Conservation (phyloP, 2,329 filamentous ascomycete species). For the Didymella pomorum region DNA sequence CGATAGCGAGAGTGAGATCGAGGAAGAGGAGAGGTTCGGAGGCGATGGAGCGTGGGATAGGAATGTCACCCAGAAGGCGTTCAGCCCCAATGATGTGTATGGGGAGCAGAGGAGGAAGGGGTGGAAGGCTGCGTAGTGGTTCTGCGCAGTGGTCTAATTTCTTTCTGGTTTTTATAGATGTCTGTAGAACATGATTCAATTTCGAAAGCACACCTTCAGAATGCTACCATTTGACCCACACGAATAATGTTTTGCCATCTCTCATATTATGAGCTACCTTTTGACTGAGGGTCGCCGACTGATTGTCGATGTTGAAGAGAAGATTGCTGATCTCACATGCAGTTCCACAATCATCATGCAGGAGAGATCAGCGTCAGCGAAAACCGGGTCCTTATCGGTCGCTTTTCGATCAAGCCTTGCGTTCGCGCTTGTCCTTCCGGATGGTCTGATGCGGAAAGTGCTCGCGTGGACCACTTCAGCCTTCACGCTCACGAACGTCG, state of each 20-base stretch:
- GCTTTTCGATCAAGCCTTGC: slow-evolving; percentile 2
- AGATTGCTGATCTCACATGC: not conserved
- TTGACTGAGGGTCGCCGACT: too few relatives aligned
- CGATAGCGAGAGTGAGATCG: not conserved
- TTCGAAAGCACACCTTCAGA: too few relatives aligned
- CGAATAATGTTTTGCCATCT: too few relatives aligned
- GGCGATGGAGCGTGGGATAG: slow-evolving; percentile 1
- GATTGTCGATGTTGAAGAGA: not conserved
- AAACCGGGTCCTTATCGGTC: slow-evolving; percentile 1
- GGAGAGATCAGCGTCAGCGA: not conserved
- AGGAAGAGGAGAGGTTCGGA: not conserved
- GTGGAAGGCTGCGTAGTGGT: slow-evolving; percentile 3
- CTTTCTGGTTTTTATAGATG: too few relatives aligned
- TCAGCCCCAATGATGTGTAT: not conserved
- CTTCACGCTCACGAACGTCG: not conserved
- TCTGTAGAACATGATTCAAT: too few relatives aligned
- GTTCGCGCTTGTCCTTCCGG: slow-evolving; percentile 2
- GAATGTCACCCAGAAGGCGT: not conserved
- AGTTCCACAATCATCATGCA: not conserved
- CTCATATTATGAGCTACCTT: too few relatives aligned
- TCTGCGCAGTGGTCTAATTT: too few relatives aligned
- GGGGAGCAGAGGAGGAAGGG: slow-evolving; percentile 11
- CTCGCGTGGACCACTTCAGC: slow-evolving; percentile 18
- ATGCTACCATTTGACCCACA: too few relatives aligned
- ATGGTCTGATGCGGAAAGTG: slow-evolving; percentile 16